Conservation (phyloP, 306 rosid genomes). For the Prunus mira region DNA sequence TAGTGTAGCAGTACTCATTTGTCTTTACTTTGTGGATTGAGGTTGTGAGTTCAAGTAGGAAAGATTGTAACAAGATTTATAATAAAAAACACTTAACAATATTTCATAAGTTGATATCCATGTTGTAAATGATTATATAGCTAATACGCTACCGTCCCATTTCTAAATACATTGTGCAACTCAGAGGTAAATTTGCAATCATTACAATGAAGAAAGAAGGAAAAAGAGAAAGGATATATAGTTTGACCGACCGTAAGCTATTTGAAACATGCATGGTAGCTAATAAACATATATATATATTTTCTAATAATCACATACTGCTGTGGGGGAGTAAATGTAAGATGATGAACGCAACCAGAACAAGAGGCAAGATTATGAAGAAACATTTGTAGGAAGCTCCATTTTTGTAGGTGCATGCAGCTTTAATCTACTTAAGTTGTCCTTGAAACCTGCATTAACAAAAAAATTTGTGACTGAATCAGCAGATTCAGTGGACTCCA, state of each 20-base stretch:
- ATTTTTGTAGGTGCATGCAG: constrained; percentile 17
- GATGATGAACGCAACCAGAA: constrained; percentile 8
- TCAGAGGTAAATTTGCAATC: background rate
- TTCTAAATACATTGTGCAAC: constrained; percentile 4
- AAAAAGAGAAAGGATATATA: background rate
- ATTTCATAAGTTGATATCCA: background rate
- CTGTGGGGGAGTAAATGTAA: background rate
- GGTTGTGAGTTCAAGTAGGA: background rate
- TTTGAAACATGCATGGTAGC: constrained; percentile 10
- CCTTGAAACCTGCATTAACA: constrained; percentile 49
- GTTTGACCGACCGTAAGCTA: background rate
- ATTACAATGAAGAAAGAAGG: background rate
- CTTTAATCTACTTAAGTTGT: constrained; percentile 22
- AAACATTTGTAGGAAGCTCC: constrained; percentile 21
- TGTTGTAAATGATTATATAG: background rate
- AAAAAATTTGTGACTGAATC: background rate
- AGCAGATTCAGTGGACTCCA: background rate
- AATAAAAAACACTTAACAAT: background rate
- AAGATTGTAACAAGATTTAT: background rate
- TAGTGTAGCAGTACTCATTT: no score
- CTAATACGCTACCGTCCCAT: background rate
- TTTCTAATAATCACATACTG: constrained; percentile 24
- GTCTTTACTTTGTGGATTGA: background rate
- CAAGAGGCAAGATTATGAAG: constrained; percentile 14
- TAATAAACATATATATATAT: constrained; percentile 13